A percentile compares a stretch with the other conserved stretches of the same genome.
Evolutionary conservation across 495 filamentous ascomycete genomes (phyloP).

Genomic region (Pseudoneurospora amorphoporcata): DNA sequence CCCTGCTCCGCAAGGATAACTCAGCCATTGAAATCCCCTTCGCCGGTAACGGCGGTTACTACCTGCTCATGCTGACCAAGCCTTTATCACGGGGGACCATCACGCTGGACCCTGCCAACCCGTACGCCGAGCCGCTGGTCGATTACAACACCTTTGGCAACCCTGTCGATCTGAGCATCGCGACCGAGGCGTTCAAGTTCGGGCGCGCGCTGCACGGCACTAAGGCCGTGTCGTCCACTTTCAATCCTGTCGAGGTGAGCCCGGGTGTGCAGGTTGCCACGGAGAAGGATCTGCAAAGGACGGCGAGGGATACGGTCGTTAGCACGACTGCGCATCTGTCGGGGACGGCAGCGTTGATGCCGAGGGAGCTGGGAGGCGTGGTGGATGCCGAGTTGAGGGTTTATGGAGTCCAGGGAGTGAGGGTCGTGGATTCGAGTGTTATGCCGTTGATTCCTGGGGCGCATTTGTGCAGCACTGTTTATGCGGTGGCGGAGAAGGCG

Average conservation of each 20-base stretch:
- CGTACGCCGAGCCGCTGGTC: conserved; percentile 18
- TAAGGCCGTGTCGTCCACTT: conserved; percentile 23
- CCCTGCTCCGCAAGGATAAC: conserved; percentile 5
- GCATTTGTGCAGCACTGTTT: conserved; percentile 38
- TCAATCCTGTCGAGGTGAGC: conserved; percentile 18
- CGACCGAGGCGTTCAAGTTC: conserved; percentile 14
- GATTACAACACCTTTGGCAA: conserved; percentile 22
- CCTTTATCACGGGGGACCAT: conserved; percentile 32
- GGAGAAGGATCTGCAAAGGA: conserved; percentile 9
- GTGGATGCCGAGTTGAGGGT: conserved; percentile 37
- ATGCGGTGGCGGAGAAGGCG: conserved; percentile 46
- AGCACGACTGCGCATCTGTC: conserved; percentile 19
- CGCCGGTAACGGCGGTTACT: conserved; percentile 27
- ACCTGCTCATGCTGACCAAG: conserved; percentile 15
- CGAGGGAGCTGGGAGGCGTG: conserved; percentile 27
- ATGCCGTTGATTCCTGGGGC: conserved; percentile 35
- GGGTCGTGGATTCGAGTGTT: conserved; percentile 41
- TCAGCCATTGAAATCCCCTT: conserved; percentile 23
- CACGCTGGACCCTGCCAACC: conserved; percentile 21
- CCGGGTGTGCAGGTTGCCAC: conserved; percentile 6
- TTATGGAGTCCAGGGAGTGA: conserved; percentile 28
- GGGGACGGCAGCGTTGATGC: conserved; percentile 38
- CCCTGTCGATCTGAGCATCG: conserved; percentile 21
- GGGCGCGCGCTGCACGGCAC: conserved; percentile 24
- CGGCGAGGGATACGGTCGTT: conserved; percentile 7